Evolutionary conservation across 768 basidiomycete species (phyloP).

Genomic region (Cytidiella melzeri): DNA sequence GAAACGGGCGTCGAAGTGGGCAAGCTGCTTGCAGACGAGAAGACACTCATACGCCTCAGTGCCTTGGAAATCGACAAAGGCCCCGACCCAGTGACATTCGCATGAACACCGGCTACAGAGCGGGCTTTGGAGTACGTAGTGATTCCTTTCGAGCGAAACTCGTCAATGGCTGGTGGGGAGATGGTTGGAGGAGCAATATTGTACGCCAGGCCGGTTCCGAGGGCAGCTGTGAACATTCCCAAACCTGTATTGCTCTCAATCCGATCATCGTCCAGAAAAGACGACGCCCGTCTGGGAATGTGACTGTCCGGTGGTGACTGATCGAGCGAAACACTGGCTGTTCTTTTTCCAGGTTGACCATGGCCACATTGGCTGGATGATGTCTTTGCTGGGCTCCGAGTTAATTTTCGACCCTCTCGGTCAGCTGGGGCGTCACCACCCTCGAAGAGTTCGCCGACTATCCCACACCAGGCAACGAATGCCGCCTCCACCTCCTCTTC

Average conservation of each 20-base stretch:
- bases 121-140: background rate
- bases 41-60: conserved; percentile 14
- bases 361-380: no score
- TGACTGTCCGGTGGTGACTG: no score
- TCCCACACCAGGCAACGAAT: conserved; percentile 50
- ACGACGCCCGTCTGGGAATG: no score
- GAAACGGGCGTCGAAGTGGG: conserved; percentile 1
- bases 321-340: no score
- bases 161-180: background rate
- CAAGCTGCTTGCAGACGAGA: conserved; percentile 12
- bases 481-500: conserved; percentile 49
- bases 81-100: background rate
- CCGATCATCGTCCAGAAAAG: no score
- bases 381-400: background rate
- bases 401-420: background rate
- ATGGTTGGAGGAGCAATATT: conserved; percentile 14
- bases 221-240: conserved; percentile 25
- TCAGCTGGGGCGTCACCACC: conserved; percentile 1
- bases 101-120: background rate
- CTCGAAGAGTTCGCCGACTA: conserved; percentile 40
- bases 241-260: conserved; percentile 3
- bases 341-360: no score
- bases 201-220: conserved; percentile 23
- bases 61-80: conserved; percentile 2
- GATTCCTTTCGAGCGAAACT: no score